Evolutionary conservation across 2,329 filamentous ascomycete species (phyloP).

Genomic region (Boeremia exigua): DNA sequence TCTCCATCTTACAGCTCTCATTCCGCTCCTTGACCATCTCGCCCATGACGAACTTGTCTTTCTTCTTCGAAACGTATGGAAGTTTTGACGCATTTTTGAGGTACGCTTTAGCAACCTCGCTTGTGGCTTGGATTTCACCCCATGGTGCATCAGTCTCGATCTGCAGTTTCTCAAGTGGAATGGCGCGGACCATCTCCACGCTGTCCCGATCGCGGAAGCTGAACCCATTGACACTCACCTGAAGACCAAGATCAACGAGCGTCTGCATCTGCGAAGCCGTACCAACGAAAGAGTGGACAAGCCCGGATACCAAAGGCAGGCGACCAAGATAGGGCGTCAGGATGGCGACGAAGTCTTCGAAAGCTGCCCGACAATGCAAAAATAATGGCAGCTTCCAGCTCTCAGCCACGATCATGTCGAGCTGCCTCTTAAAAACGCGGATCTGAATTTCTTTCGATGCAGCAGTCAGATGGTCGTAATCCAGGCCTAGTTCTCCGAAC

Average conservation of each 20-base stretch:
- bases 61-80: constrained; percentile 54
- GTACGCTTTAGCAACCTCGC: constrained; percentile 52
- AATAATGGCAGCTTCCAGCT: constrained; percentile 50
- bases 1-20: constrained; percentile 58
- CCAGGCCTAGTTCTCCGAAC: constrained; percentile 59
- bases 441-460: constrained; percentile 53
- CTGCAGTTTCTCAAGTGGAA: constrained; percentile 53
- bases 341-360: constrained; percentile 52
- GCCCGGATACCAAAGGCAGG: constrained; percentile 44
- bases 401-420: constrained; percentile 48
- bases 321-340: constrained; percentile 49
- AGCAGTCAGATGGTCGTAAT: constrained; percentile 56
- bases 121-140: constrained; percentile 51
- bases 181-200: constrained; percentile 51
- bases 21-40: constrained; percentile 60
- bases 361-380: constrained; percentile 52
- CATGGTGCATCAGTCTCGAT: constrained; percentile 59
- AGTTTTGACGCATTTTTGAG: constrained; percentile 48
- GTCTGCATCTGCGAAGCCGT: constrained; percentile 50
- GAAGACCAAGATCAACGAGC: constrained; percentile 49
- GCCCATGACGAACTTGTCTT: constrained; percentile 55
- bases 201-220: constrained; percentile 51
- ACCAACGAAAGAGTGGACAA: constrained; percentile 53
- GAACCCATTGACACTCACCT: constrained; percentile 59
- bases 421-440: constrained; percentile 50